Base-by-base conservation (phyloP, 371 early-diverging fungal genomes). In the Mucor indicus region DNA sequence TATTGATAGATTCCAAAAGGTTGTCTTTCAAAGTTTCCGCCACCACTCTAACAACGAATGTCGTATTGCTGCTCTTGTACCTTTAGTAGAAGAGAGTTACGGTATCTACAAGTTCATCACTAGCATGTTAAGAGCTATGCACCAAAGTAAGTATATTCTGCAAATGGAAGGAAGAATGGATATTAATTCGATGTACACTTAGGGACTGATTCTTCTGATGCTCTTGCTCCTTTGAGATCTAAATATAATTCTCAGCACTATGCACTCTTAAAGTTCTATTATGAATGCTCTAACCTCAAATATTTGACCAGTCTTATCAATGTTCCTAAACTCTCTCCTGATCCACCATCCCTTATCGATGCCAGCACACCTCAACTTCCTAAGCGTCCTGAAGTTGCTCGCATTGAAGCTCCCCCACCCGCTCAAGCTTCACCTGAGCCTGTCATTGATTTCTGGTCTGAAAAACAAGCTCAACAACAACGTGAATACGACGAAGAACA, bases 121-220 rank as follows among this genome's bases (percentile, higher is more conserved):
- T 19, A 87, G 84, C 62, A 97, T 98, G 97, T 67, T 98, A 55
- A 85, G 85, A 13, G 96, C 98, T 32, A 95, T 98, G 95, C 92
- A 96, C 66, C 82, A 85, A 62, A 82, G 95, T 90, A 83, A 67
- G 87, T 59, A 16, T 0, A 36, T n/a, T n/a, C n/a, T n/a, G n/a
- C 21, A n/a, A 30, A 16, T 8, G 25, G 30, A 38, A 35, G 35
- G 29, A 33, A 16, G 11, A 29, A 22, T 11, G 35, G 3, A 5
- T 27, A 27, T 27, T 7, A 11, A 27, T 11, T 11, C 29, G 5
- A 27, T 11, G 11, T 27, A 27, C 5, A 27, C 29, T 27, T 51
- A 80, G 80, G 74, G 37, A 75, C 77, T 24, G 81, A 79, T 41
- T 84, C 93, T 23, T 84, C 85, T 27, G 93, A 95, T 38, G 95